A percentile compares a stretch with the other conserved stretches of the same genome.
Evolutionary conservation across 2,329 filamentous ascomycete genomes (phyloP).

Genomic region (Bipolaris gigantea): DNA sequence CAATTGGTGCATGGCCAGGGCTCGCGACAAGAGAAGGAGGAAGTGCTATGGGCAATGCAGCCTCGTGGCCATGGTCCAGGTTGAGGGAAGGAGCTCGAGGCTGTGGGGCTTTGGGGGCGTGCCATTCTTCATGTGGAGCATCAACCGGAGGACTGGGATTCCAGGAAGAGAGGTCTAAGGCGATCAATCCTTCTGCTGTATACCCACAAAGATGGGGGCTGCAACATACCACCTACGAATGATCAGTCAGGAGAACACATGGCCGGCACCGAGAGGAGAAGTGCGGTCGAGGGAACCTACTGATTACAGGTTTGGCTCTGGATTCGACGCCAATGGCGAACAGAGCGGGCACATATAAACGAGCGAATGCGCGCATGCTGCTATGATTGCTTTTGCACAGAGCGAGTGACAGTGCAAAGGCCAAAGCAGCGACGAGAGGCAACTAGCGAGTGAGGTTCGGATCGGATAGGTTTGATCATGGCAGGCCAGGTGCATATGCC

Average conservation of each 20-base stretch:
- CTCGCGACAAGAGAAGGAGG: neutral
- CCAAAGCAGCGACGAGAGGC: slow-evolving; percentile 7
- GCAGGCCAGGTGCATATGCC: slow-evolving; percentile 4
- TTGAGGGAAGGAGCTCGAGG: neutral
- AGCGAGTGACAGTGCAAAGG: slow-evolving; percentile 27
- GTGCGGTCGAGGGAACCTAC: no score
- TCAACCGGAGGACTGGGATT: neutral
- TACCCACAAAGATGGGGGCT: neutral
- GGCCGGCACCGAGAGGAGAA: neutral
- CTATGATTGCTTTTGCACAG: slow-evolving; percentile 13
- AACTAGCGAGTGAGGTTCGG: slow-evolving; percentile 8
- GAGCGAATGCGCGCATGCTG: slow-evolving; percentile 29
- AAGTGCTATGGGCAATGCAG: neutral
- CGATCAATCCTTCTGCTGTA: neutral
- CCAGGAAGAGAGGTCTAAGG: neutral
- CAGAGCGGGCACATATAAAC: slow-evolving; percentile 21
- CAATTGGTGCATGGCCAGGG: neutral
- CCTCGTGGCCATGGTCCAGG: neutral
- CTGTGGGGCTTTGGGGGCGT: neutral
- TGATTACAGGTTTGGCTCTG: no score
- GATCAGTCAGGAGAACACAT: slow-evolving; percentile 8
- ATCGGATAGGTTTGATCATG: slow-evolving; percentile 7
- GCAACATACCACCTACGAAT: slow-evolving; percentile 23
- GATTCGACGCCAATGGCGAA: slow-evolving; percentile 17
- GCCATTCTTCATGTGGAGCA: neutral